A percentile compares a stretch with the other conserved stretches of the same genome.
These are phyloP conservation scores for Tripterygium wilfordii DNA, from an alignment of 177 flowering plant genomes.

Conservation along the genomic window DNA sequence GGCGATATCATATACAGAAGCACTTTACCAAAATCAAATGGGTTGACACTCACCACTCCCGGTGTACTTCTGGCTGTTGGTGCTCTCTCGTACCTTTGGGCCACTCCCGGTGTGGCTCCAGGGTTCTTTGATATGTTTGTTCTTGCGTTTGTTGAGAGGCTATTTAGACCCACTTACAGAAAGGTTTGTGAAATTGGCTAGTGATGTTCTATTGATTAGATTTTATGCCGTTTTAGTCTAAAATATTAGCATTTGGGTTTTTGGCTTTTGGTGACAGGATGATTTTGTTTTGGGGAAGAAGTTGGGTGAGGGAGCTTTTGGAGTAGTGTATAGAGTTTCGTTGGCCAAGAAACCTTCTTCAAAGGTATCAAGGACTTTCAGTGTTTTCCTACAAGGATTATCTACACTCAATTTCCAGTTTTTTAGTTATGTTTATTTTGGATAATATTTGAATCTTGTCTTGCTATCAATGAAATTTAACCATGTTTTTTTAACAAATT, in stretches of 20 bases:
- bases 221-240: too few relatives aligned
- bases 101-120: slow-evolving; percentile 99
- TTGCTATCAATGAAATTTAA: too few relatives aligned
- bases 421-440: too few relatives aligned
- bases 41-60: slow-evolving; percentile 65
- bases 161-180: slow-evolving; percentile 70
- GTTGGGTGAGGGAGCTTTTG: slow-evolving; percentile 97
- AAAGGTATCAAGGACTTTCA: slow-evolving; percentile 39
- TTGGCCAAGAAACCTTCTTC: slow-evolving; percentile 45
- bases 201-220: background rate
- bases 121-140: slow-evolving; percentile 99
- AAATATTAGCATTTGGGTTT: too few relatives aligned
- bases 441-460: too few relatives aligned
- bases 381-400: background rate
- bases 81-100: slow-evolving; percentile 91
- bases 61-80: slow-evolving; percentile 76
- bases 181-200: slow-evolving; percentile 44
- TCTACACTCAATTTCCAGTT: too few relatives aligned
- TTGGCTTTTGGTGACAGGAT: slow-evolving; percentile 45
- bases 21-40: slow-evolving; percentile 75
- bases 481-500: too few relatives aligned
- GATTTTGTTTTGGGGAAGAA: slow-evolving; percentile 91
- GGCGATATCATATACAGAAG: slow-evolving; percentile 93
- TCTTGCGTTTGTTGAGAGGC: slow-evolving; percentile 84
- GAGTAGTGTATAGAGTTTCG: slow-evolving; percentile 79